Percentiles rank a stretch among this genome's conserved stretches.
Evolutionary conservation across 768 basidiomycete genomes (phyloP).

Genomic region (Suillus hirtellus): DNA sequence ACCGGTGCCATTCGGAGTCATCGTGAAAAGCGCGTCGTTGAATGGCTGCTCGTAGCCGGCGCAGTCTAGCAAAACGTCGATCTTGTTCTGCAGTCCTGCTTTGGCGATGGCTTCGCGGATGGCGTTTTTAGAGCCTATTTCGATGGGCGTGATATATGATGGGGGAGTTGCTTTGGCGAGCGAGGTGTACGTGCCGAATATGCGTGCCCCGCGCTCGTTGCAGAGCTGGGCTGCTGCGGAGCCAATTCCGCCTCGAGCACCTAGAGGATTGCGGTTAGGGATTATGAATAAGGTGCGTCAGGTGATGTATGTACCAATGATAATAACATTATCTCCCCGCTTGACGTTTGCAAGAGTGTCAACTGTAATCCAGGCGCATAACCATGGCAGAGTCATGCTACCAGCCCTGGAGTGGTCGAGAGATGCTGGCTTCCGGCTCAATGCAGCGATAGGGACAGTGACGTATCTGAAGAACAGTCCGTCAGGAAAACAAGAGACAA

Average conservation of each 20-base stretch:
- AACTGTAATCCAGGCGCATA: conserved; percentile 39
- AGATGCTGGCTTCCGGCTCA: conserved; percentile 32
- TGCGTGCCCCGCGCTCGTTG: conserved; percentile 29
- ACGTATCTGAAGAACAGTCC: conserved; percentile 22
- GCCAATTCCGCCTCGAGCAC: conserved; percentile 37
- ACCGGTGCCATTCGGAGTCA: conserved; percentile 33
- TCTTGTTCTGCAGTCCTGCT: conserved; percentile 29
- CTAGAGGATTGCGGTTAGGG: conserved; percentile 14
- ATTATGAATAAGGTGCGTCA: background rate
- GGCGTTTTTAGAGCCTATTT: conserved; percentile 30
- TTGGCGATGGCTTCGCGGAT: conserved; percentile 32
- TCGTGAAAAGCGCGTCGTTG: conserved; percentile 35
- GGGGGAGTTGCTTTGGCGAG: conserved; percentile 26
- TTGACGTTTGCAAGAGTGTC: conserved; percentile 35
- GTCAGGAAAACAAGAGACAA: conserved; percentile 1
- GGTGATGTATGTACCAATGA: conserved; percentile 25
- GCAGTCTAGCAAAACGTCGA: conserved; percentile 35
- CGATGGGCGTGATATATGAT: conserved; percentile 33
- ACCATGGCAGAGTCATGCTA: conserved; percentile 36
- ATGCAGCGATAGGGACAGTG: conserved; percentile 27
- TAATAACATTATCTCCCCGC: conserved; percentile 34
- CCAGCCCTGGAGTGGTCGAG: conserved; percentile 29
- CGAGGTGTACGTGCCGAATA: conserved; percentile 38
- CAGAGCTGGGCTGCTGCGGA: conserved; percentile 36
- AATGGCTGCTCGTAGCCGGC: conserved; percentile 34